Evolutionary conservation across 2,329 filamentous ascomycete genomes (phyloP), one percentile per base, ranked within the genome.

Genomic region (Penicillium aurantiogriseum): DNA sequence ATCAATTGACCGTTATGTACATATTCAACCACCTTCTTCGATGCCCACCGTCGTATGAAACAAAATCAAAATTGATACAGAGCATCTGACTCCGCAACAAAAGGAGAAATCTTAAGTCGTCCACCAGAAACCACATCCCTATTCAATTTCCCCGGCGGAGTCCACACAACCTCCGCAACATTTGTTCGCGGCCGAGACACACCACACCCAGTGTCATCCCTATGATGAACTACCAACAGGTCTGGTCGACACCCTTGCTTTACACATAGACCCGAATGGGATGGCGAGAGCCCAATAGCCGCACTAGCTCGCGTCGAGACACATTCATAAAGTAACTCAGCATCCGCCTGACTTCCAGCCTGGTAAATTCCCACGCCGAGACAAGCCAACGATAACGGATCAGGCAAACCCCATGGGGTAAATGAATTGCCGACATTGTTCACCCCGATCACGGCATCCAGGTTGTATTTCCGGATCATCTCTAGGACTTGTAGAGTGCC

Each of bases 351-450:
- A 1, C 85, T 88, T 0, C 87, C 87, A 2, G 84, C 82, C 59
- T 90, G 87, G 66, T 90, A 90, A 4, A 90, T 67, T 0, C 85
- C 87, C 0, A 89, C 84, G 1, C 84, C 84, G 51, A 86, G 74
- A 62, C 81, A 84, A 21, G 87, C 86, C 43, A 89, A 74, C 40
- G 78, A 77, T 48, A 91, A 69, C 1, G 88, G 88, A 73, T 90
- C 88, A 39, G 82, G 85, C 19, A 78, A 84, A 0, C 88, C 88
- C 66, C 87, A 84, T 0, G 88, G 88, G 7, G 88, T 90, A 65
- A 91, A 90, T 0, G 88, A 86, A 67, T 91, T 91, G 19, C 88
- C 88, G 15, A 91, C 83, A 65, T 91, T 91, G 67, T 90, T 90
- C 38, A 89, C 80, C 2, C 85, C 83, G 5, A 90, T 79, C 15